phyloP scores from a whole-genome alignment of 179 eudicot species.

The Drosera spatulata region DNA sequence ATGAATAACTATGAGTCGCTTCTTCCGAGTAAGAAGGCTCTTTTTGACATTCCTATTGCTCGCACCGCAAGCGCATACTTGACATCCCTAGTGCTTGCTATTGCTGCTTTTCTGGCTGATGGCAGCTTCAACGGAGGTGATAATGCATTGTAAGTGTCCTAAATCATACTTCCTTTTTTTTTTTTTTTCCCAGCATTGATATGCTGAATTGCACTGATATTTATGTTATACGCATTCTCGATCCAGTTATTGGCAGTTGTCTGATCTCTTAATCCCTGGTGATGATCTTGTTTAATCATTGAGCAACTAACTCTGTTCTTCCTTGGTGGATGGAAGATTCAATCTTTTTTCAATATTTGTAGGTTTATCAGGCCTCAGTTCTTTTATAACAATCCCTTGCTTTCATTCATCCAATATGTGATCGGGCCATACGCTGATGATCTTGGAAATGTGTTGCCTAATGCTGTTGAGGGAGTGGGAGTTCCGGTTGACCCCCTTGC shows the following conservation, averaged over 20 bases:
- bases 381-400: constrained; percentile 83
- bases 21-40: constrained; percentile 85
- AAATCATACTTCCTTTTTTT: not conserved
- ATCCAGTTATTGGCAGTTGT: too few relatives aligned
- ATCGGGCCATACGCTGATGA: constrained; percentile 89
- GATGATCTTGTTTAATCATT: too few relatives aligned
- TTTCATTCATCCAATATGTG: constrained; percentile 74
- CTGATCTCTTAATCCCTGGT: too few relatives aligned
- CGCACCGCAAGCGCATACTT: constrained; percentile 94
- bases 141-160: constrained; percentile 74
- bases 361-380: constrained; percentile 95
- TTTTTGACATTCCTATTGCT: constrained; percentile 85
- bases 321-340: not conserved
- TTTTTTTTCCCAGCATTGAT: too few relatives aligned
- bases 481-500: constrained; percentile 99
- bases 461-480: constrained; percentile 95
- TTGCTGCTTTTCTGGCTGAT: constrained; percentile 76
- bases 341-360: constrained; percentile 8
- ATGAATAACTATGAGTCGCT: constrained; percentile 91
- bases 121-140: constrained; percentile 98
- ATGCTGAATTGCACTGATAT: too few relatives aligned
- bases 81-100: constrained; percentile 68
- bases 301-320: too few relatives aligned
- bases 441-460: constrained; percentile 83
- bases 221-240: too few relatives aligned